Evolutionary conservation across 495 filamentous ascomycete genomes (phyloP), one percentile per base, ranked within the genome.

Genomic region (Tuber brumale): DNA sequence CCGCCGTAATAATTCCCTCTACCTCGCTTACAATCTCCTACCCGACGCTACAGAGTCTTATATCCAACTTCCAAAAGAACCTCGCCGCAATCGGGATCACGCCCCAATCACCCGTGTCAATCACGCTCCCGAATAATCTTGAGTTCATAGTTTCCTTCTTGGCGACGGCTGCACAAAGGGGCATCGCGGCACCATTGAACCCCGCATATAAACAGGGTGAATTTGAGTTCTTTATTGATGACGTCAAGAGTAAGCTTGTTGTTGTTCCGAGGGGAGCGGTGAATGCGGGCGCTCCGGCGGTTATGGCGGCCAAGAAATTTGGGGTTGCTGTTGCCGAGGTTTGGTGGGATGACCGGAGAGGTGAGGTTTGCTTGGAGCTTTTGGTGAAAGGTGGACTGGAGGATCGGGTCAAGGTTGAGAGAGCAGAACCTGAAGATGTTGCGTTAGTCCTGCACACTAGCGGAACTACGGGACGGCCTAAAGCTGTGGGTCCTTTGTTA

Each of bases 211-310:
- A 93, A 85, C 91, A 94, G 81, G 89, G 90, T 42, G 93, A 95
- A 83, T 94, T 95, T 82, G 92, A 95, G 83, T 94, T 95, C 85
- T 95, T 94, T 83, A 94, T 95, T 78, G 90, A 92, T 48, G 92
- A 95, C 83, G 87, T 95, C 79, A 91, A 88, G 80, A 92, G 92
- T 16, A 90, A 90, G 51, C 84, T 95, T 69, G 88, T 91, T 8
- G 86, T 95, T 61, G 90, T 95, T 16, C 91, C 93, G 6, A 85
- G 86, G 73, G 92, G 91, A 21, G 89, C 91, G 23, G 91, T 89
- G 79, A 82, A 84, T 27, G 83, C 86, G 75, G 85, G 89, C 82
- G 89, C 87, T 69, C 88, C 91, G 18, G 92, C 90, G 31, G 91
- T 95, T 16, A 87, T 88, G 75, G 93, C 93, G 5, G 92, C 91